phyloP scores from a whole-genome alignment of 306 rosid species.

The Senna tora region DNA sequence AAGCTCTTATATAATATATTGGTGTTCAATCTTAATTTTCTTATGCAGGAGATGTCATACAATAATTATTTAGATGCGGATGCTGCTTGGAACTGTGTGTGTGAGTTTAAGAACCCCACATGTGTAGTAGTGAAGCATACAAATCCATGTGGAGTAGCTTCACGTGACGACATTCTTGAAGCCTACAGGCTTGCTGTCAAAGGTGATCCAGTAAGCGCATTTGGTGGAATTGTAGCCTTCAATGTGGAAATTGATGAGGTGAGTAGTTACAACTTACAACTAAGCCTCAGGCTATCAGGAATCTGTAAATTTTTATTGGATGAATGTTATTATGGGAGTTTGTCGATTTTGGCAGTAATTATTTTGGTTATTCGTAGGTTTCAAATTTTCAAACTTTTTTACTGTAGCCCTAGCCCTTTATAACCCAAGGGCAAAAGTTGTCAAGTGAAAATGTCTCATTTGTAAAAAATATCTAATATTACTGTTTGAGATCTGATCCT shows the following conservation, averaged over 20 bases:
- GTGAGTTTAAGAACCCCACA: constrained; percentile 76
- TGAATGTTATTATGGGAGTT: neutral
- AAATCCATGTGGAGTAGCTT: constrained; percentile 96
- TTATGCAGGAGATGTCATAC: constrained; percentile 87
- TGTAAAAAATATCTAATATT: neutral
- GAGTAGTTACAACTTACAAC: constrained; percentile 17
- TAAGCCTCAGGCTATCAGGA: constrained; percentile 1
- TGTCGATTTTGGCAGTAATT: neutral
- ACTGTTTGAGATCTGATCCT: constrained; percentile 1
- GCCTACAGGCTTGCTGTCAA: constrained; percentile 91
- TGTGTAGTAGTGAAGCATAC: constrained; percentile 94
- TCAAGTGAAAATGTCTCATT: constrained; percentile 10
- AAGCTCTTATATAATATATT: neutral
- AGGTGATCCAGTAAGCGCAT: constrained; percentile 96
- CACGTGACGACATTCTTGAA: constrained; percentile 87
- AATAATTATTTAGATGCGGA: constrained; percentile 95
- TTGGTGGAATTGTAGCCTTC: constrained; percentile 96
- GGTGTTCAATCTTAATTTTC: constrained; percentile 21
- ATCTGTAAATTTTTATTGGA: neutral
- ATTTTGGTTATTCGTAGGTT: neutral
- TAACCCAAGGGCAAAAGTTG: neutral
- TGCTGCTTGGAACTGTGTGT: constrained; percentile 97
- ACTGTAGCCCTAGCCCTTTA: neutral
- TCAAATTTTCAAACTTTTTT: constrained; percentile 8
- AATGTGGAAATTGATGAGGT: constrained; percentile 92